These are phyloP conservation scores for Clitoria ternatea DNA, from an alignment of 306 rosid species.

Conservation along the genomic window DNA sequence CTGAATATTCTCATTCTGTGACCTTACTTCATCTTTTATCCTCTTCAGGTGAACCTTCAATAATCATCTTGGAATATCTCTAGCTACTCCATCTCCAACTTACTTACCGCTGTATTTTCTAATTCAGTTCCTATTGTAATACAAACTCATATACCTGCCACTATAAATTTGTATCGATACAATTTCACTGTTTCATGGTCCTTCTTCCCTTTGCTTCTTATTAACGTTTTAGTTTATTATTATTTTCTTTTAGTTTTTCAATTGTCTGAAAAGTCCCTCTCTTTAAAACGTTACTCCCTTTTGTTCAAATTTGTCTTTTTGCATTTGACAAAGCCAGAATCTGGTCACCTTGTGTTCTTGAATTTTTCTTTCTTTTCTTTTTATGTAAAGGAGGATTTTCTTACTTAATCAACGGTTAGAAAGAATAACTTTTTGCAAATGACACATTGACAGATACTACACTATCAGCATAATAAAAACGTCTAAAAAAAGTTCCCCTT, in stretches of 20 bases:
- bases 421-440: not conserved
- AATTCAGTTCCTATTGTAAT: no score
- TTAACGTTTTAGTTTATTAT: not conserved
- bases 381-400: not conserved
- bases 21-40: no score
- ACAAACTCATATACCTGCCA: no score
- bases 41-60: no score
- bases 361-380: not conserved
- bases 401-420: conserved; percentile 14
- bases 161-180: no score
- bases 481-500: conserved; percentile 11
- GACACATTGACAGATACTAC: not conserved
- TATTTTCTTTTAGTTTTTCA: not conserved
- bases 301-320: conserved; percentile 38
- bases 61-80: no score
- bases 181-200: no score
- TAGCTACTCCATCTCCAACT: no score
- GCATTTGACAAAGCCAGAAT: conserved; percentile 41
- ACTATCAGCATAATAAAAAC: not conserved
- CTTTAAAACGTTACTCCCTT: conserved; percentile 33
- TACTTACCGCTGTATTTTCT: no score
- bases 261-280: not conserved
- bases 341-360: conserved; percentile 3
- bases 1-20: no score
- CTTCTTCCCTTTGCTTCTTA: not conserved